These are phyloP conservation scores for Fusarium solani-melongenae DNA, from an alignment of 2,329 filamentous ascomycete species.

Conservation along the genomic window DNA sequence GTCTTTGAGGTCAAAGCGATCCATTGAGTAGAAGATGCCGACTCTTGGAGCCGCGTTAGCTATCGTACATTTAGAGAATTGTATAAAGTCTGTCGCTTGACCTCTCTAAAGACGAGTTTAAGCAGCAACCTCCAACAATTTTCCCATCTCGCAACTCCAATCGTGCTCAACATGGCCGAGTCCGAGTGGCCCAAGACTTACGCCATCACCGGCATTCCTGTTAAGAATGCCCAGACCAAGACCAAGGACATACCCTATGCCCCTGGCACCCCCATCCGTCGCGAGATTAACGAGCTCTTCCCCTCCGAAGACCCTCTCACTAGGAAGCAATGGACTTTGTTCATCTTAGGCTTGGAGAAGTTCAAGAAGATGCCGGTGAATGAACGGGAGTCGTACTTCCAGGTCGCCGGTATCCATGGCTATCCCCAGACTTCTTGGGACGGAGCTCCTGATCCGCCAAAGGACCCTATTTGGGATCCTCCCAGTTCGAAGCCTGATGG, in stretches of 20 bases:
- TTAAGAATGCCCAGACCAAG: background rate
- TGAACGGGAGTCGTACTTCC: background rate
- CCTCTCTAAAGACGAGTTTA: background rate
- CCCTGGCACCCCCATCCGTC: background rate
- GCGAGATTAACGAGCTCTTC: background rate
- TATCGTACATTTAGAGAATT: background rate
- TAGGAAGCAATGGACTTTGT: conserved; percentile 15
- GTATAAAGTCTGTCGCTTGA: background rate
- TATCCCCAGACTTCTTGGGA: background rate
- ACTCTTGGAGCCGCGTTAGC: background rate
- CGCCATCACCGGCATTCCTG: conserved; percentile 11
- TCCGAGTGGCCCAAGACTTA: background rate
- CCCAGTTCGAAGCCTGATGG: background rate
- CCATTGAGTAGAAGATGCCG: background rate
- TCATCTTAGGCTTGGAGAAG: conserved; percentile 2
- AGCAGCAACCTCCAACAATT: background rate
- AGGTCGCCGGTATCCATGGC: conserved; percentile 2
- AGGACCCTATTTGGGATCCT: background rate
- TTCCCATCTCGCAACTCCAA: background rate
- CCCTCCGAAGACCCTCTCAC: background rate
- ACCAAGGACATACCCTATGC: conserved; percentile 4
- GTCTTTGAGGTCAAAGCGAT: background rate
- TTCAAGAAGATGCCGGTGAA: conserved; percentile 6
- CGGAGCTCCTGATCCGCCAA: background rate
- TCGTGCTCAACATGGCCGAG: background rate